Evolutionary conservation across 345 rosid genomes (phyloP), one percentile per base, ranked within the genome.

Genomic region (Aethionema arabicum): DNA sequence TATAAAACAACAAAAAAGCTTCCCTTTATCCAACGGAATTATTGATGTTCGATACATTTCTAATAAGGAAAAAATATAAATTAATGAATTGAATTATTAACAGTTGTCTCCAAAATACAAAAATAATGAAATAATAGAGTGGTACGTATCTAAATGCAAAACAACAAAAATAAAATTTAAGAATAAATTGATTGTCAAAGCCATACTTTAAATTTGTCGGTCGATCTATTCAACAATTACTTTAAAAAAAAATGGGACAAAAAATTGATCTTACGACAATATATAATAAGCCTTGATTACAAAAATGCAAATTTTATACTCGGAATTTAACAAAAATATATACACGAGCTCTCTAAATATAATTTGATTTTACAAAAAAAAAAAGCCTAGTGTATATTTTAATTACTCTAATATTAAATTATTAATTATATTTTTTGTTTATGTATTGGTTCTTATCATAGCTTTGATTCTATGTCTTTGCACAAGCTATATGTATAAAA

Each of bases 1-100:
- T 49, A 47, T 12, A 39, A 59, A 52, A 65, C 55, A 65, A 63
- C 55, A 57, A 71, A 40, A 72, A 66, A 45, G 56, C 75, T 72
- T 72, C 40, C 66, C 66, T 59, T 45, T 46, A 61, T 65, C 71
- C 66, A 59, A 66, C 57, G 70, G 51, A 65, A 59, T 46, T 58
- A 65, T 72, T 65, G 56, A 58, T 59, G 67, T 65, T 59, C 66
- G 46, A 30, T 65, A 56, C 44, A 58, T 52, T 59, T 11, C 50
- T 7, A 4, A 30, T 7, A 8, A 41, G 8, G 41, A 15, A 10
- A 11, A 27, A 37, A 11, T 50, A 7, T 14, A 0, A 30, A 39
- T 30, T n/a, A n/a, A n/a, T 13, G 14, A 61, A 7, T 63, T 8
- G 44, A 40, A 8, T 33, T 33, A 33, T 33, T 4, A 21, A 47